Base-by-base conservation (phyloP, 768 basidiomycete species). In the Tylopilus cervinicoccineus region DNA sequence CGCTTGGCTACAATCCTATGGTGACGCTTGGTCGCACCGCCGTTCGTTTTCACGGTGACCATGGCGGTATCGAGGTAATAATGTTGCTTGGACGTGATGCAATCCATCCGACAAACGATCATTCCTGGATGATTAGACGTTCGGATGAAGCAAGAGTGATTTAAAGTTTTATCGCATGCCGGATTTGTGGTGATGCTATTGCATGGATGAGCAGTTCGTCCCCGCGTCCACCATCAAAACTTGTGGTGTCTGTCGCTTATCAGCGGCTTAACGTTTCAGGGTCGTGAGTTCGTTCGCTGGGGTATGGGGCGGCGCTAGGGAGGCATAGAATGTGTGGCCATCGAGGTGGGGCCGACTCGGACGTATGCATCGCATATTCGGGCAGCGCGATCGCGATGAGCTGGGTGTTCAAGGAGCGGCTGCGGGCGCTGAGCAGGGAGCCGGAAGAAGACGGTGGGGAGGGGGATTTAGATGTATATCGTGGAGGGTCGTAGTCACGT, bases 221-320 rank as follows among this genome's bases (percentile, higher is more conserved):
- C 67, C 82, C 88, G 31, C 80, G 84, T 17, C 84, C 92, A 8
- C 81, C 90, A 2, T 81, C 84, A 28, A 94, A 93, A 66, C 83
- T 92, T 19, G 88, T 91, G 3, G 86, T 93, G 83, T 16, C 72
- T 94, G 38, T 88, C 90, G 2, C 67, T 88, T 49, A 80, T 92
- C 59, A 92, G 93, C 65, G 80, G 81, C 42, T 82, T 90, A 94
- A 94, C 68, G 72, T 96, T 38, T 71, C 82, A 42, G 93, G 92
- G 52, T 84, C 88, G 73, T 93, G 72, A 71, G 81, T 79, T 13
- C 36, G 20, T n/a, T 41, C 24, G 17, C 11, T 44, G 28, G 20
- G 26, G 31, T 44, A 23, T 17, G 6, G 17, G 20, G 11, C 4
- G 27, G 14, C 19, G 32, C 53, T 43, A 40, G 41, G 13, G 13